A percentile compares a stretch with the other conserved stretches of the same genome.
Evolutionary conservation across 805 yeast genomes (phyloP).

Genomic region (Suhomyces canberraensis): DNA sequence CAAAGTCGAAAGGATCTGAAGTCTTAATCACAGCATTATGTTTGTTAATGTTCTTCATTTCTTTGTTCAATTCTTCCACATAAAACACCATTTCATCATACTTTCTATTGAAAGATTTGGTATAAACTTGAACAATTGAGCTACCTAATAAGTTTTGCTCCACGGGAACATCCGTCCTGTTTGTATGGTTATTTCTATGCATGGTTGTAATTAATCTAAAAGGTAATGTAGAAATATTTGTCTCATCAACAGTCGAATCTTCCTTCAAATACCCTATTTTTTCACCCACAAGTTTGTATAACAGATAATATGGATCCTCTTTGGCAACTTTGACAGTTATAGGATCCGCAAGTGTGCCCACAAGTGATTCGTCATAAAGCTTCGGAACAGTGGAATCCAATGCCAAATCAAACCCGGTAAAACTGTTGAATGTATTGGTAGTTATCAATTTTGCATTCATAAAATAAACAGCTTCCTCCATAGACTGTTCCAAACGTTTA

Average conservation of each 20-base stretch:
- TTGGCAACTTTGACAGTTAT: conserved; percentile 50
- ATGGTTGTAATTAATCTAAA: conserved; percentile 65
- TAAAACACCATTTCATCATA: conserved; percentile 54
- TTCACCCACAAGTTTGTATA: conserved; percentile 49
- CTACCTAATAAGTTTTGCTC: conserved; percentile 25
- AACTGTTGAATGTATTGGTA: conserved; percentile 49
- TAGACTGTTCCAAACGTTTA: conserved; percentile 53
- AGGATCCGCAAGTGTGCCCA: conserved; percentile 48
- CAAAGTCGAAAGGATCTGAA: conserved; percentile 22
- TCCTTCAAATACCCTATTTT: conserved; percentile 35
- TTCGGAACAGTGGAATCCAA: conserved; percentile 51
- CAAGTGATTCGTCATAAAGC: conserved; percentile 49
- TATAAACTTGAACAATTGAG: conserved; percentile 52
- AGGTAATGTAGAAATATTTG: conserved; percentile 13
- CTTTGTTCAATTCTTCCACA: conserved; percentile 57
- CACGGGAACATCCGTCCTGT: conserved; percentile 52
- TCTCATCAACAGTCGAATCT: conserved; percentile 3
- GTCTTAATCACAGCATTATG: conserved; percentile 7
- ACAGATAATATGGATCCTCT: conserved; percentile 48
- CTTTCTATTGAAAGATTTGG: conserved; percentile 44
- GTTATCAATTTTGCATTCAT: conserved; percentile 56
- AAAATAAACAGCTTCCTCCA: conserved; percentile 55
- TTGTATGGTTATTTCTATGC: conserved; percentile 67
- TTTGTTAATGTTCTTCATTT: conserved; percentile 31
- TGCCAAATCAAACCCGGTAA: conserved; percentile 73